Conservation (phyloP, 768 basidiomycete species). For the Amanita pseudoporphyria region DNA sequence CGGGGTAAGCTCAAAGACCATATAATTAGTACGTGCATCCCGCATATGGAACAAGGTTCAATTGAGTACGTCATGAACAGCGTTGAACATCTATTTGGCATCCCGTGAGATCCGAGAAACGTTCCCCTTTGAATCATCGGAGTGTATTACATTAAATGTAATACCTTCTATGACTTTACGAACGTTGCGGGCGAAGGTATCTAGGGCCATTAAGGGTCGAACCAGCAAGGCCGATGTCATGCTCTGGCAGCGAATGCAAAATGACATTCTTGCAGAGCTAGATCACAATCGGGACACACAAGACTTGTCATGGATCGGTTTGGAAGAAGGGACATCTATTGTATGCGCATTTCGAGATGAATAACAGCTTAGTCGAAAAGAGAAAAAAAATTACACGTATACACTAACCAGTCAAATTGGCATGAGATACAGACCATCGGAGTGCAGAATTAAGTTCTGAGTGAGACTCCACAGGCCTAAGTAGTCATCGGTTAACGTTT, state of each 20-base stretch:
- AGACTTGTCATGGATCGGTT: constrained; percentile 62
- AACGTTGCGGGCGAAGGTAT: constrained; percentile 52
- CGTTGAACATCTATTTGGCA: neutral
- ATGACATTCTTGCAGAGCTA: constrained; percentile 38
- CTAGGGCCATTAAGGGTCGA: constrained; percentile 33
- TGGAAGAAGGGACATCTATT: constrained; percentile 44
- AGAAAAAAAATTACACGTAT: neutral
- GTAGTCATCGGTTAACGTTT: neutral
- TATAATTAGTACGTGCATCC: constrained; percentile 42
- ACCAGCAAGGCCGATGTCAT: constrained; percentile 24
- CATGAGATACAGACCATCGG: constrained; percentile 1
- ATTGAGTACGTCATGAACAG: neutral
- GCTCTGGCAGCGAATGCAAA: constrained; percentile 50
- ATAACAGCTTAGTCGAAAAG: constrained; percentile 3
- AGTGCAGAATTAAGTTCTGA: neutral
- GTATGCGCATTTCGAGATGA: constrained; percentile 20
- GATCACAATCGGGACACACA: constrained; percentile 36
- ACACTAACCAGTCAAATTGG: neutral
- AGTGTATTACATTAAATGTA: neutral
- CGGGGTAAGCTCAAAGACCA: constrained; percentile 49
- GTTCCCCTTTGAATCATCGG: neutral
- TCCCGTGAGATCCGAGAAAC: neutral
- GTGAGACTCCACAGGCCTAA: neutral
- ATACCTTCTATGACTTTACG: constrained; percentile 63
- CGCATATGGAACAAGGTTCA: neutral